These are phyloP conservation scores for Tremella mesenterica DNA, from an alignment of 768 basidiomycete genomes.

Conservation along the genomic window DNA sequence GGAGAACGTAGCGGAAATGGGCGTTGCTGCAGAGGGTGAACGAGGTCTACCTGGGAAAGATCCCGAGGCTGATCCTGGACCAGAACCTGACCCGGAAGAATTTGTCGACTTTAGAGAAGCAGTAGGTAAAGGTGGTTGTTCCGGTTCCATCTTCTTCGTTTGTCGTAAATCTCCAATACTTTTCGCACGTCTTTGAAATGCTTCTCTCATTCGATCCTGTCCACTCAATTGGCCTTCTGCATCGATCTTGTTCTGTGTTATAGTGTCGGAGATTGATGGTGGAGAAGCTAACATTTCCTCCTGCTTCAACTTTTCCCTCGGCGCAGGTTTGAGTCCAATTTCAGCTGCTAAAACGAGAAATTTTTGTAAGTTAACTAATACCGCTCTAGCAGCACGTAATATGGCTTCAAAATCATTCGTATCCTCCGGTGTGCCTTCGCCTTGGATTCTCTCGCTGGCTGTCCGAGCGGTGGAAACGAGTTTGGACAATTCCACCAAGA, in stretches of 20 bases:
- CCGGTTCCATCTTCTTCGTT: slow-evolving; percentile 7
- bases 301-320: slow-evolving; percentile 8
- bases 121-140: not conserved
- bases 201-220: slow-evolving; percentile 22
- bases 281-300: not conserved
- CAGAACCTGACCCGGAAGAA: not conserved
- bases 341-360: slow-evolving; percentile 53
- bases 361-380: slow-evolving; percentile 67
- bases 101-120: not conserved
- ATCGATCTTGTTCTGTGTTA: too few species aligned
- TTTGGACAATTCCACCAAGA: slow-evolving; percentile 68
- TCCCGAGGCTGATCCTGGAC: not conserved
- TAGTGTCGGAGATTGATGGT: not conserved
- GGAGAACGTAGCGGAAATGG: slow-evolving; percentile 20
- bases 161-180: slow-evolving; percentile 28
- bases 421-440: slow-evolving; percentile 4
- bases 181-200: slow-evolving; percentile 19
- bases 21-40: slow-evolving; percentile 16
- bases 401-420: slow-evolving; percentile 16
- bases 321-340: slow-evolving; percentile 42
- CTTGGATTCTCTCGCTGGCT: slow-evolving; percentile 18
- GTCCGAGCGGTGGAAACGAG: slow-evolving; percentile 52
- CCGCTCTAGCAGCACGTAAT: slow-evolving; percentile 52
- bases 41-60: slow-evolving; percentile 8
- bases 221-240: slow-evolving; percentile 4